Conservation (phyloP, 208 protist species). For the Blechomonas ayalai region DNA sequence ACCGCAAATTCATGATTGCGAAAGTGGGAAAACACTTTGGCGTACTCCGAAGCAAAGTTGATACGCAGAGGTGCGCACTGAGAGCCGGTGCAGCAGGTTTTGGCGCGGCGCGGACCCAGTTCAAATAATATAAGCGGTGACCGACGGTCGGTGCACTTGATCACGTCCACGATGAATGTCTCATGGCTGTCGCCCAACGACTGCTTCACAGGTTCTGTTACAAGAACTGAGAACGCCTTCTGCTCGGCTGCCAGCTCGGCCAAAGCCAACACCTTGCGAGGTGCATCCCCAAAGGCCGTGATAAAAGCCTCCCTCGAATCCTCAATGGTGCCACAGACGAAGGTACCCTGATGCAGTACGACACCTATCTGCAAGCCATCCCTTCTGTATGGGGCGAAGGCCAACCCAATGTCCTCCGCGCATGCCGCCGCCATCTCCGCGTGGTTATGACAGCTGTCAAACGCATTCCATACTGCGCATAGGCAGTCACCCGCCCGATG, state of each 20-base stretch:
- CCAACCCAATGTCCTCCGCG: constrained; percentile 51
- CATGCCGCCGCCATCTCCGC: constrained; percentile 54
- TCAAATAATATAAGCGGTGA: constrained; percentile 71
- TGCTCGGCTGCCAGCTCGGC: constrained; percentile 52
- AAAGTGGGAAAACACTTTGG: constrained; percentile 68
- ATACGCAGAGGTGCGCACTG: constrained; percentile 3
- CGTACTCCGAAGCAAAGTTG: constrained; percentile 56
- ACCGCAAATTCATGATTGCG: constrained; percentile 60
- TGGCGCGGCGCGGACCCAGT: constrained; percentile 20
- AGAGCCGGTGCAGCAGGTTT: constrained; percentile 2
- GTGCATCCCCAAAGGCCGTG: constrained; percentile 68
- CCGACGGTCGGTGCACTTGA: constrained; percentile 31
- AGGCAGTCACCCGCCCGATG: constrained; percentile 68
- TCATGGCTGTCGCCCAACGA: constrained; percentile 55
- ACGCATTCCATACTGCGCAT: constrained; percentile 76
- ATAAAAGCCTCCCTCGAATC: constrained; percentile 73
- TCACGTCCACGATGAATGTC: constrained; percentile 76
- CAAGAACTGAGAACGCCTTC: constrained; percentile 38
- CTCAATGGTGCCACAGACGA: constrained; percentile 72
- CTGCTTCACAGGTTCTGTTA: constrained; percentile 79
- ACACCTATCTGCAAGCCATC: constrained; percentile 69
- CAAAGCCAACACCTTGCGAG: constrained; percentile 45
- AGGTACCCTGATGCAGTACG: constrained; percentile 68
- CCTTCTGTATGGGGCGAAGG: constrained; percentile 35
- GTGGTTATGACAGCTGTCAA: constrained; percentile 71